Evolutionary conservation across 2,329 filamentous ascomycete species (phyloP).

Genomic region (Sclerotiophoma versabilis): DNA sequence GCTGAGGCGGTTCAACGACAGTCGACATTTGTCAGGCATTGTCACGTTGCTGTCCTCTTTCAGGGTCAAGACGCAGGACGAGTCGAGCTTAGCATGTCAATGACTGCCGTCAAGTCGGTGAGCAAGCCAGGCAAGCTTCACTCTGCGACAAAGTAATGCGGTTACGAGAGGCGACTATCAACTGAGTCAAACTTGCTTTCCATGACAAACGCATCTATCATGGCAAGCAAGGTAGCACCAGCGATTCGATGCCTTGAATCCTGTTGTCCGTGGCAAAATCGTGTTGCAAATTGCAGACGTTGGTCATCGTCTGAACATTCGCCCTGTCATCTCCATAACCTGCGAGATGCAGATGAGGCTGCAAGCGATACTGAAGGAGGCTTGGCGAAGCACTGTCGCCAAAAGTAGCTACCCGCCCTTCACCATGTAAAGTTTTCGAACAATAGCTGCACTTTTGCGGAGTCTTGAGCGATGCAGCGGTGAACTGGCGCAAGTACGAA

Average conservation of each 20-base stretch:
- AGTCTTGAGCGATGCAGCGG: slow-evolving; percentile 16
- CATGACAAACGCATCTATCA: slow-evolving; percentile 8
- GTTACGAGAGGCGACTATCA: slow-evolving; percentile 7
- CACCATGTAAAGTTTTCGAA: background rate
- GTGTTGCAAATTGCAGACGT: background rate
- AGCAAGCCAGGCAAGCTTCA: slow-evolving; percentile 23
- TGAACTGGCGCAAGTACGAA: slow-evolving; percentile 13
- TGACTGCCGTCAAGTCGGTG: slow-evolving; percentile 31
- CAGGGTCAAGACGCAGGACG: slow-evolving; percentile 5
- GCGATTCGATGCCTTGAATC: slow-evolving; percentile 8
- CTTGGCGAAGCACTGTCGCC: slow-evolving; percentile 6
- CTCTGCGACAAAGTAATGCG: slow-evolving; percentile 19
- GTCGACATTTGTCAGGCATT: slow-evolving; percentile 9
- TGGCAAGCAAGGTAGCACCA: slow-evolving; percentile 15
- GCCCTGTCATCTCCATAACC: slow-evolving; percentile 14
- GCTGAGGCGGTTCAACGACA: slow-evolving; percentile 18
- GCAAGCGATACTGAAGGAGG: slow-evolving; percentile 1
- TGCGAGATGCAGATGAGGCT: slow-evolving; percentile 13
- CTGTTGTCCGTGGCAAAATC: background rate
- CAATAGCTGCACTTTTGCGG: slow-evolving; percentile 13
- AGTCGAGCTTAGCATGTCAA: slow-evolving; percentile 20
- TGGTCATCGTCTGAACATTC: slow-evolving; percentile 3
- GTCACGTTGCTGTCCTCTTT: slow-evolving; percentile 1
- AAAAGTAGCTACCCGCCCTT: slow-evolving; percentile 2
- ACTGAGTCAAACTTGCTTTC: slow-evolving; percentile 3